Evolutionary conservation across 1,284 basidiomycete species (phyloP).

Genomic region (Puccinia triticina): DNA sequence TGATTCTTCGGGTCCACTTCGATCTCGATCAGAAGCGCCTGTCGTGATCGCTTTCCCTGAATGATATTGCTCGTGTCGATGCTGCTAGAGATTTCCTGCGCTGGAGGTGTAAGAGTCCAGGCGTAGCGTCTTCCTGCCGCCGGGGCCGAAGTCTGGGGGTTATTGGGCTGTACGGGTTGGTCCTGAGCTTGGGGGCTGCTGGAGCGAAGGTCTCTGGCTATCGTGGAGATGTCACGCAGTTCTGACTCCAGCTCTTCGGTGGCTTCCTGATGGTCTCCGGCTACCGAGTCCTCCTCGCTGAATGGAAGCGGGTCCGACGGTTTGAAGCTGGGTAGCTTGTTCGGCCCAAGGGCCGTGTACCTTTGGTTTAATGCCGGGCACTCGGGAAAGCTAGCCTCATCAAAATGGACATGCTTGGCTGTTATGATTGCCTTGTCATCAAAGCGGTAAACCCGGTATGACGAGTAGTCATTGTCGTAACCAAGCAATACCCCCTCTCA

Average conservation of each 20-base stretch:
- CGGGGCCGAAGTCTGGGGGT: no score
- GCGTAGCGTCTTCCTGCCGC: not conserved
- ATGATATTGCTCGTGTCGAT: not conserved
- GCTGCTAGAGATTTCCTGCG: not conserved
- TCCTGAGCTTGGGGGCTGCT: no score
- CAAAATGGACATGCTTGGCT: no score
- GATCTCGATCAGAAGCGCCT: not conserved
- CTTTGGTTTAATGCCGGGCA: not conserved
- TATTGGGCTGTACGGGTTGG: no score
- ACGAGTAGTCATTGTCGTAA: not conserved
- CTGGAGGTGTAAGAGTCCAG: not conserved
- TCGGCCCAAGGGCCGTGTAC: no score
- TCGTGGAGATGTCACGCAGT: no score
- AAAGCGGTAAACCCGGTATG: not conserved
- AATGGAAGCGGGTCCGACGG: not conserved
- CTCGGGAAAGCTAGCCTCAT: not conserved
- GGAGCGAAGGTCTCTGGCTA: no score
- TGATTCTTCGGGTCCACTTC: not conserved
- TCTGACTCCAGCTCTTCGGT: no score
- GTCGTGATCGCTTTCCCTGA: not conserved
- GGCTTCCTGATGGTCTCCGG: no score
- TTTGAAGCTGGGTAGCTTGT: not conserved
- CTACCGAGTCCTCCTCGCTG: no score
- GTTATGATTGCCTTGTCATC: not conserved
- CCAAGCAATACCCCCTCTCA: not conserved